A percentile compares a stretch with the other conserved stretches of the same genome.
phyloP scores from a whole-genome alignment of 768 basidiomycete genomes.

The Auriscalpium vulgare region DNA sequence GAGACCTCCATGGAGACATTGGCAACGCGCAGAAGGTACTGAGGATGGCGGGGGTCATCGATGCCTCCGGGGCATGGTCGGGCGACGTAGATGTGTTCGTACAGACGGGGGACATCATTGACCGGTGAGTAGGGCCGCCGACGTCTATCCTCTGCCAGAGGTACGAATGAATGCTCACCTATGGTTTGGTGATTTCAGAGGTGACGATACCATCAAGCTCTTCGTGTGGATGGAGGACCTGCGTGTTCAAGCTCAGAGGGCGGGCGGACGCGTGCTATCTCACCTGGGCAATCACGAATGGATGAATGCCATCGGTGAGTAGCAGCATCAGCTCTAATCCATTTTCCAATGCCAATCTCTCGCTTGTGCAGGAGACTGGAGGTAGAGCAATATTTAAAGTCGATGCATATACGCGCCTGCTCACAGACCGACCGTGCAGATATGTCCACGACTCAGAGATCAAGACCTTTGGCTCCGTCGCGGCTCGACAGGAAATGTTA shows the following conservation, averaged over 20 bases:
- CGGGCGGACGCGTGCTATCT: slow-evolving; percentile 67
- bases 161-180: neutral
- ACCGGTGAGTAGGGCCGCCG: slow-evolving; percentile 45
- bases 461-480: slow-evolving; percentile 68
- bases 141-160: neutral
- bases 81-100: slow-evolving; percentile 81
- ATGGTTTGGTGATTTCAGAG: slow-evolving; percentile 36
- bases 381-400: slow-evolving; percentile 32
- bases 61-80: slow-evolving; percentile 69
- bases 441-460: slow-evolving; percentile 83
- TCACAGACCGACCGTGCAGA: slow-evolving; percentile 30
- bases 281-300: slow-evolving; percentile 94
- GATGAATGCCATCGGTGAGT: slow-evolving; percentile 80
- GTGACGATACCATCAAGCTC: slow-evolving; percentile 82
- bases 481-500: slow-evolving; percentile 64
- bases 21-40: slow-evolving; percentile 74
- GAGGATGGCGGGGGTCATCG: slow-evolving; percentile 70
- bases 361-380: slow-evolving; percentile 65
- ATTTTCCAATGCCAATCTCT: slow-evolving; percentile 2
- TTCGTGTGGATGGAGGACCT: slow-evolving; percentile 82
- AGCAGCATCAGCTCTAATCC: neutral
- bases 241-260: slow-evolving; percentile 59
- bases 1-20: slow-evolving; percentile 88
- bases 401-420: neutral
- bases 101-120: slow-evolving; percentile 94